Percentiles rank a stretch among this genome's conserved stretches.
phyloP scores from a whole-genome alignment of 129 eudicot species.

The Flaveria linearis region DNA sequence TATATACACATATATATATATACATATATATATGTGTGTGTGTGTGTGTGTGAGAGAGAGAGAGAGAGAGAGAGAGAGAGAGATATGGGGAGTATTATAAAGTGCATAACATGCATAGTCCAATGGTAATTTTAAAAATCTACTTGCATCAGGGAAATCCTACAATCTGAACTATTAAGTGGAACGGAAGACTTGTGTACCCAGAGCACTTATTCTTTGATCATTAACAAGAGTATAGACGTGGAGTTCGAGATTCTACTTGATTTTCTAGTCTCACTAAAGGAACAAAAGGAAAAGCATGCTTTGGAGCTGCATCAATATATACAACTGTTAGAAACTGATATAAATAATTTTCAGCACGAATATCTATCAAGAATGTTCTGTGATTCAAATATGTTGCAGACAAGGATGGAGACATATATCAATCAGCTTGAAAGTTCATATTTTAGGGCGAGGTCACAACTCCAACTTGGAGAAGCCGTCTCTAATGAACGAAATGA shows the following conservation, averaged over 20 bases:
- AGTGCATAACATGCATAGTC: conserved; percentile 9
- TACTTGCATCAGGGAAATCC: no score
- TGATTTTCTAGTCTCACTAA: conserved; percentile 48
- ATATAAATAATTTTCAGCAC: conserved; percentile 46
- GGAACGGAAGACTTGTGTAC: no score
- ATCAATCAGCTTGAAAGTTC: conserved; percentile 53
- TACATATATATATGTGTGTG: no score
- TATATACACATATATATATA: no score
- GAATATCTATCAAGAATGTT: not conserved
- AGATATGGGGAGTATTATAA: no score
- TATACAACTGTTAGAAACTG: conserved; percentile 46
- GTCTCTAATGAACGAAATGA: conserved; percentile 29
- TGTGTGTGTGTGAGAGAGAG: no score
- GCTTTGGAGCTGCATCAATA: conserved; percentile 39
- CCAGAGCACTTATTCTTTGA: conserved; percentile 2
- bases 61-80: no score
- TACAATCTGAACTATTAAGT: no score
- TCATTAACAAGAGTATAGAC: conserved; percentile 20
- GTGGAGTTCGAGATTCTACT: conserved; percentile 41
- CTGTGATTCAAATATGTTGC: conserved; percentile 9
- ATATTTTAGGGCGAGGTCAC: conserved; percentile 50
- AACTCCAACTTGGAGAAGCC: conserved; percentile 16
- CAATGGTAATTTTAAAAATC: not conserved
- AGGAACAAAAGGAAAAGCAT: conserved; percentile 49
- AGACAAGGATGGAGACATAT: not conserved